Conservation (phyloP, 441 rosid genomes). For the Euphorbia schlechtendalii region DNA sequence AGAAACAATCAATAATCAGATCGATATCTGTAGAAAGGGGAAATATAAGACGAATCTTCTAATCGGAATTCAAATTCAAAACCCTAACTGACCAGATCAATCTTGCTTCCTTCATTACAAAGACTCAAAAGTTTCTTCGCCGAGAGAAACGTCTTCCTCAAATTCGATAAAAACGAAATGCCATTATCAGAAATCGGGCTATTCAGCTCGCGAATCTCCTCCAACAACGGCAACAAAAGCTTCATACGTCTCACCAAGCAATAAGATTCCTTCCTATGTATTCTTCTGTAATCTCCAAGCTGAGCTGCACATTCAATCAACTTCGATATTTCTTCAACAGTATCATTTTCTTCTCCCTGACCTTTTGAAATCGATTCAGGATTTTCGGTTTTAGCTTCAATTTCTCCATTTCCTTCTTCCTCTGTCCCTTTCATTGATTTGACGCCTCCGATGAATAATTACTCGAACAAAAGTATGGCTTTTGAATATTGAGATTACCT, state of each 20-base stretch:
- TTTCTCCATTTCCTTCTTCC: slow-evolving; percentile 2
- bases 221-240: slow-evolving; percentile 49
- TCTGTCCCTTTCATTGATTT: slow-evolving; percentile 14
- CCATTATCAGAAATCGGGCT: slow-evolving; percentile 10
- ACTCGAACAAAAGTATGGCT: not conserved
- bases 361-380: slow-evolving; percentile 6
- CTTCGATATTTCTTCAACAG: slow-evolving; percentile 12
- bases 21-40: not conserved
- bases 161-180: slow-evolving; percentile 22
- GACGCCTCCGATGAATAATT: not conserved
- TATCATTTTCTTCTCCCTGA: slow-evolving; percentile 6
- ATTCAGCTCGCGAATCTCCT: slow-evolving; percentile 39
- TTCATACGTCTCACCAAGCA: slow-evolving; percentile 48
- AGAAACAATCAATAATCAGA: not conserved
- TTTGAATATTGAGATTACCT: not conserved
- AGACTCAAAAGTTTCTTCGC: slow-evolving; percentile 47
- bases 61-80: not conserved
- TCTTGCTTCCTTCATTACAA: slow-evolving; percentile 75
- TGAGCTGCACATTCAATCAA: slow-evolving; percentile 28
- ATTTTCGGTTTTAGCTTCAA: not conserved
- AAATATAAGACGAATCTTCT: not conserved
- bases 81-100: slow-evolving; percentile 44
- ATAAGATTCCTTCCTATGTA: slow-evolving; percentile 47
- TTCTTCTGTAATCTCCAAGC: slow-evolving; percentile 29
- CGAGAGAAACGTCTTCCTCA: slow-evolving; percentile 32